A percentile compares a stretch with the other conserved stretches of the same genome.
Conservation (phyloP, 2,329 filamentous ascomycete genomes). For the Dothiorella sarmentorum region DNA sequence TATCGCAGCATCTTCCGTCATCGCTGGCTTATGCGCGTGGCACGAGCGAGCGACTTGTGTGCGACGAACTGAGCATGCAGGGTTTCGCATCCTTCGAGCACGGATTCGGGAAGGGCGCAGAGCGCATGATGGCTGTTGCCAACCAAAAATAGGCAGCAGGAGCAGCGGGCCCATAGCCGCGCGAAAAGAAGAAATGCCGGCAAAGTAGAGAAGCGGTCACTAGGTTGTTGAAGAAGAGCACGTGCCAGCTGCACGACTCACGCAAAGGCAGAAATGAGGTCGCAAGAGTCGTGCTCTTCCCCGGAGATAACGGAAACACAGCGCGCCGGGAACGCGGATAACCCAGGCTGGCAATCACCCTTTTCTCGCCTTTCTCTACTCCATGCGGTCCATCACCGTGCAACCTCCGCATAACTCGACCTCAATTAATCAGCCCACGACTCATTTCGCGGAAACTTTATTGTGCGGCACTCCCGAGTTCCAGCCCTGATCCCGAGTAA, state of each 20-base stretch:
- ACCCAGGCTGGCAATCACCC: neutral
- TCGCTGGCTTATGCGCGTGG: too few relatives aligned
- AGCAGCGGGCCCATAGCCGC: constrained; percentile 5
- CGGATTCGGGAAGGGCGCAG: constrained; percentile 13
- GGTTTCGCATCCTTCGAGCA: neutral
- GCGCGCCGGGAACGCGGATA: neutral
- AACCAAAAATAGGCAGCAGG: constrained; percentile 16
- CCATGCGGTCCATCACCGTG: neutral
- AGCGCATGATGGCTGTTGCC: constrained; percentile 13
- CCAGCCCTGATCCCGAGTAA: too few relatives aligned
- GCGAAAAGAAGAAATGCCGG: constrained; percentile 1
- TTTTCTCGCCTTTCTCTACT: neutral
- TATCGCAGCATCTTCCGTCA: neutral
- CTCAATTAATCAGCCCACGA: neutral
- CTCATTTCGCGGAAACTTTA: constrained; percentile 8
- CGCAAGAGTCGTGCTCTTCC: too few relatives aligned
- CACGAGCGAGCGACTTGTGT: too few relatives aligned
- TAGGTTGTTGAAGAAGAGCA: neutral
- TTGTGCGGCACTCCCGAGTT: neutral
- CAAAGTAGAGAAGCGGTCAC: neutral
- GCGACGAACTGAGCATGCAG: neutral
- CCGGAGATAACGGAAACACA: neutral
- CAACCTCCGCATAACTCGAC: neutral
- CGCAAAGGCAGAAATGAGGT: too few relatives aligned
- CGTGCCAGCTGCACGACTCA: too few relatives aligned